Conservation (phyloP, 768 basidiomycete genomes). For the Chlorophyllum brunneum region DNA sequence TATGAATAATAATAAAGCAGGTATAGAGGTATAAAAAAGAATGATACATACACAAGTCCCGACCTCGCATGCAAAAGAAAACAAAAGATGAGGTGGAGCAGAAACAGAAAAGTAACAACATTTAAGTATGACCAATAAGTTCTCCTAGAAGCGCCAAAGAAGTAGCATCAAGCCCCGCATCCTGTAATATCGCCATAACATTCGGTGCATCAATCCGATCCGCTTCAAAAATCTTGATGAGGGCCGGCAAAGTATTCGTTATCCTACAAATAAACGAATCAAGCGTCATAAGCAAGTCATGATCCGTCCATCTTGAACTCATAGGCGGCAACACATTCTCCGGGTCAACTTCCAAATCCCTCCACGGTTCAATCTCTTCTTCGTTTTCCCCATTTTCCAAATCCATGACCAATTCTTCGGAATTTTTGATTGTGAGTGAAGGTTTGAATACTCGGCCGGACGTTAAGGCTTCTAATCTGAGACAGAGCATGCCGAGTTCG, state of each 20-base stretch:
- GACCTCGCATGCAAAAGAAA: too few species aligned
- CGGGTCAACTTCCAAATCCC: conserved; percentile 55
- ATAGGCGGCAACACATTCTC: conserved; percentile 65
- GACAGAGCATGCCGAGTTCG: conserved; percentile 66
- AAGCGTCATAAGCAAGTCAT: conserved; percentile 69
- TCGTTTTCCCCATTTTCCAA: conserved; percentile 26
- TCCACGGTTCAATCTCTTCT: conserved; percentile 2
- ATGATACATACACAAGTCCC: too few species aligned
- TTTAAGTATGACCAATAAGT: conserved; percentile 19
- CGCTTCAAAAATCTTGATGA: conserved; percentile 24
- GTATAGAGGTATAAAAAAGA: too few species aligned
- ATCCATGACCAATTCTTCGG: conserved; percentile 37
- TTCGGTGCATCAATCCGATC: conserved; percentile 26
- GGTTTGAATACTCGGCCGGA: conserved; percentile 57
- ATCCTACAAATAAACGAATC: conserved; percentile 74
- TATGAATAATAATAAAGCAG: too few species aligned
- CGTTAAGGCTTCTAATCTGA: conserved; percentile 77
- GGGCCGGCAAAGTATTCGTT: conserved; percentile 58
- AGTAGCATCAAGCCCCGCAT: conserved; percentile 42
- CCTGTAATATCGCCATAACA: conserved; percentile 30
- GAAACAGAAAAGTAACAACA: not conserved
- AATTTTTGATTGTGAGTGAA: conserved; percentile 29
- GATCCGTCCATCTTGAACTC: conserved; percentile 64
- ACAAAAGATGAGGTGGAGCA: too few species aligned
- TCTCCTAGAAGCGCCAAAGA: conserved; percentile 37